Evolutionary conservation across 1,139 yeast species (phyloP), one percentile per base, ranked within the genome.

Genomic region (Blastobotrys elegans): DNA sequence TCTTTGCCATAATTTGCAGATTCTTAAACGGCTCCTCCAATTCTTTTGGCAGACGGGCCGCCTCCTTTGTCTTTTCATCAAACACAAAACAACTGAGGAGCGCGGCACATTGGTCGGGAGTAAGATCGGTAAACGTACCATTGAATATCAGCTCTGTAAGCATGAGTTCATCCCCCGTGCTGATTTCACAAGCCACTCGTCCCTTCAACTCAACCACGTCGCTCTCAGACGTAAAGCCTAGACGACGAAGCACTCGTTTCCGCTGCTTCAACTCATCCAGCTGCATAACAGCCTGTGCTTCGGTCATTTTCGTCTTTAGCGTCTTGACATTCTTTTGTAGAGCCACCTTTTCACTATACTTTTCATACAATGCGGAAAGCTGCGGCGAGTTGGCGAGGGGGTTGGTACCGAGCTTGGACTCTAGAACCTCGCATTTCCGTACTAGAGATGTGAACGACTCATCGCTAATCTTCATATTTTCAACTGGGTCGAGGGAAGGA

Each of bases 201-300:
- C 99, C 99, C 70, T 94, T 94, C 57, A 92, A 74, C 63, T 92
- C 97, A 55, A 92, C 94, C 51, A 92, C 84, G 65, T 87, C 96
- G 53, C 75, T 79, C 16, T 72, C 68, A 2, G 95, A 82, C 38
- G 92, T 84, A 70, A 92, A 92, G 0, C 92, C 97, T n/a, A 80
- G 68, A 51, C 83, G 72, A 65, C 97, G 80, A 55, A 92, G 72
- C 1, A 92, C 97, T 61, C 97, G 76, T 67, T 89, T 90, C 61
- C 98, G 82, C 62, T 87, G 88, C 64, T 86, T 87, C 61, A 92
- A 75, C 65, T 92, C 98, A 62, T 94, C 97, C 58, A 94, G 72
- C 68, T 92, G 98, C 59, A 90, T 83, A 18, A 92, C 89, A 0
- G 97, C 86, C 62, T 86, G 90, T 0, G 96, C 94, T 50, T 88